A percentile compares a stretch with the other conserved stretches of the same genome.
phyloP scores from a whole-genome alignment of 2,329 filamentous ascomycete species.

The Metarhizium humberi region DNA sequence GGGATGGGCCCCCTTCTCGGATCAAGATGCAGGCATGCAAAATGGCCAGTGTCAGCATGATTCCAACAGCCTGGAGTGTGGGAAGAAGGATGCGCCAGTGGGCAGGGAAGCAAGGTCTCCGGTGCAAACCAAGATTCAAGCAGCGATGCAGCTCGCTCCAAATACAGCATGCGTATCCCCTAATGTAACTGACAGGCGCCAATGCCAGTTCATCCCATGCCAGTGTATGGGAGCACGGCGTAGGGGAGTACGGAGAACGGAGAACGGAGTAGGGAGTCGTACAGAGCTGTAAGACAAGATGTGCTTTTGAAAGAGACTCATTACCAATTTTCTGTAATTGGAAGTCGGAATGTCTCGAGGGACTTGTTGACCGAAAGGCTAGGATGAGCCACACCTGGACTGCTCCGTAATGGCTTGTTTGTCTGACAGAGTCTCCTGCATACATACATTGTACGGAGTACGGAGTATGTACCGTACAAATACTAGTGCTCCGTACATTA shows the following conservation, averaged over 20 bases:
- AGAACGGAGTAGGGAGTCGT: not conserved
- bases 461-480: not conserved
- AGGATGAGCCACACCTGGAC: conserved; percentile 1
- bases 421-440: not conserved
- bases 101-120: not conserved
- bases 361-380: conserved; percentile 3
- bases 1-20: not conserved
- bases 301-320: not conserved
- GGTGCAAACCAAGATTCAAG: not conserved
- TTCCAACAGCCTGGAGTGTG: not conserved
- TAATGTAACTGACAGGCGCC: not conserved
- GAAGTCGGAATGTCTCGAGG: not conserved
- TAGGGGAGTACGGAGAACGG: not conserved
- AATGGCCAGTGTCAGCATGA: not conserved
- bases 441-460: not conserved
- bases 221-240: not conserved
- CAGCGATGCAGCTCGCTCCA: not conserved
- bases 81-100: not conserved
- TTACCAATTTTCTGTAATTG: not conserved
- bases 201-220: conserved; percentile 2
- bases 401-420: not conserved
- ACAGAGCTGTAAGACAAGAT: not conserved
- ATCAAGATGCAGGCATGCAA: not conserved
- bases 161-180: not conserved
- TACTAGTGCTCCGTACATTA: not conserved